phyloP scores from a whole-genome alignment of 169 alveolate species.

The Cyclospora cayetanensis region DNA sequence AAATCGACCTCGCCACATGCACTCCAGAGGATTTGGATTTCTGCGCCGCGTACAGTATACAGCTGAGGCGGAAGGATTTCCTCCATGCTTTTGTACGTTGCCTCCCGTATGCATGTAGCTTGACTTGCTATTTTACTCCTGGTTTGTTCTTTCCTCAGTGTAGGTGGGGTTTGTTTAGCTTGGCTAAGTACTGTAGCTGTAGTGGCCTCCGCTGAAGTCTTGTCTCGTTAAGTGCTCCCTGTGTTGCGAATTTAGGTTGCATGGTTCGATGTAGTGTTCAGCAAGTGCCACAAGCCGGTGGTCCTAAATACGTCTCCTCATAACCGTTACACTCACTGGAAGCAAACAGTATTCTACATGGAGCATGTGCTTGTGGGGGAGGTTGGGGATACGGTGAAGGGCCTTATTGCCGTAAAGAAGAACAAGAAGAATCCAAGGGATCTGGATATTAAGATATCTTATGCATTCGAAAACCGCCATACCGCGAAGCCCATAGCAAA shows the following conservation, averaged over 20 bases:
- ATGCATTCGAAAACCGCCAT: slow-evolving; percentile 68
- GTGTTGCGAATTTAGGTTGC: slow-evolving; percentile 78
- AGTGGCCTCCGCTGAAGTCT: no score
- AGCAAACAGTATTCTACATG: slow-evolving; percentile 93
- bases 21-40: slow-evolving; percentile 93
- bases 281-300: slow-evolving; percentile 89
- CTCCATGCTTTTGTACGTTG: slow-evolving; percentile 84
- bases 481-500: background rate
- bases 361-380: slow-evolving; percentile 80
- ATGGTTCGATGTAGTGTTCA: slow-evolving; percentile 94
- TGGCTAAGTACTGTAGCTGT: no score
- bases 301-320: slow-evolving; percentile 87
- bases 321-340: slow-evolving; percentile 90
- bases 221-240: no score
- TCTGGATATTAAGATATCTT: slow-evolving; percentile 87
- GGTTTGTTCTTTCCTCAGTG: no score
- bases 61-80: slow-evolving; percentile 80
- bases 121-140: background rate
- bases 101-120: background rate
- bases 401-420: slow-evolving; percentile 89
- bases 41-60: slow-evolving; percentile 83
- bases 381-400: slow-evolving; percentile 80
- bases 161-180: no score
- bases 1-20: slow-evolving; percentile 93
- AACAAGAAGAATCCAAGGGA: slow-evolving; percentile 87